These are phyloP conservation scores for Neofusicoccum sp. DNA, from an alignment of 2,329 filamentous ascomycete genomes.

Conservation along the genomic window DNA sequence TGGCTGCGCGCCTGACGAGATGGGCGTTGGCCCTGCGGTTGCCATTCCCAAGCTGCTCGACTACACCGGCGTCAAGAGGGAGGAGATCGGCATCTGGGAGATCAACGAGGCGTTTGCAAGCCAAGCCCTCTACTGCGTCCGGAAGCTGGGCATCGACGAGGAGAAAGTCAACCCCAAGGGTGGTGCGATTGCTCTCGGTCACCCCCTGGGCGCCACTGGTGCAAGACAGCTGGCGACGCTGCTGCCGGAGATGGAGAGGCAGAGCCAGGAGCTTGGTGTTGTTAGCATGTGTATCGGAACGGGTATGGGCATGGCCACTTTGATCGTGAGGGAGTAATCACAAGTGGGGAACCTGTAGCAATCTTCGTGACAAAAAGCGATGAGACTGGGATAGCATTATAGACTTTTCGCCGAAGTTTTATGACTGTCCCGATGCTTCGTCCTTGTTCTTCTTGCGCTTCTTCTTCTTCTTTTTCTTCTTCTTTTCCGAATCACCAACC, in stretches of 20 bases:
- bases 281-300: conserved; percentile 78
- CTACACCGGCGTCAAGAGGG: conserved; percentile 62
- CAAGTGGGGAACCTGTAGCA: background rate
- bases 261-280: conserved; percentile 72
- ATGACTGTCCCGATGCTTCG: background rate
- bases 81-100: conserved; percentile 83
- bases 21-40: conserved; percentile 85
- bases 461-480: conserved; percentile 5
- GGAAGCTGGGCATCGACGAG: conserved; percentile 66
- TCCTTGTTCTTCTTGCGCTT: conserved; percentile 12
- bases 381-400: background rate
- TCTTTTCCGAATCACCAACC: background rate
- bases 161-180: conserved; percentile 86
- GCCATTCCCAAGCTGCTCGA: conserved; percentile 80
- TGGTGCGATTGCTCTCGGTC: conserved; percentile 89
- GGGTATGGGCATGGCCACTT: conserved; percentile 53
- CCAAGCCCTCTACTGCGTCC: conserved; percentile 67
- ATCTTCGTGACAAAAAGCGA: background rate
- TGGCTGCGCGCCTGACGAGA: conserved; percentile 84
- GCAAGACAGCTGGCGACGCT: conserved; percentile 76
- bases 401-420: background rate
- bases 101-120: conserved; percentile 79
- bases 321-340: conserved; percentile 48
- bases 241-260: conserved; percentile 66
- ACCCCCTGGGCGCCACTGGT: conserved; percentile 86